Percentiles rank a stretch among this genome's conserved stretches.
Conservation (phyloP, 2,329 filamentous ascomycete species). For the Beauveria medogensis region DNA sequence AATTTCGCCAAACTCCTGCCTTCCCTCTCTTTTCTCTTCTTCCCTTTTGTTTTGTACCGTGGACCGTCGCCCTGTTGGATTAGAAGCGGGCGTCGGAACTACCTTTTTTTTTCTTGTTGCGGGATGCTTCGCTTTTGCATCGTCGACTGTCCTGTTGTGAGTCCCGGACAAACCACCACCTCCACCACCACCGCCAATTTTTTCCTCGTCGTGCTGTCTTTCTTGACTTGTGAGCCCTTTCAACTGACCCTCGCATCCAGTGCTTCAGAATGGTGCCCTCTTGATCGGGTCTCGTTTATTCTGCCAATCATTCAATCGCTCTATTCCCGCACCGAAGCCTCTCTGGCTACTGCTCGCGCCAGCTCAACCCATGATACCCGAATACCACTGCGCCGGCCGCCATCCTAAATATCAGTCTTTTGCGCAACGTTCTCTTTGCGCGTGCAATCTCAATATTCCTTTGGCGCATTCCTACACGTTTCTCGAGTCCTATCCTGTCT, state of each 20-base stretch:
- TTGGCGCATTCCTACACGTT: neutral
- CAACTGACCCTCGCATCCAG: neutral
- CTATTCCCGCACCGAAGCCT: neutral
- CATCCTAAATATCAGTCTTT: neutral
- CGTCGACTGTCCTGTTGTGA: conserved; percentile 3
- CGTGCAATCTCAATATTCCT: neutral
- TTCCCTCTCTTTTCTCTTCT: neutral
- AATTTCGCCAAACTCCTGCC: neutral
- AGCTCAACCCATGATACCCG: neutral
- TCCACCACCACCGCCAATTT: neutral
- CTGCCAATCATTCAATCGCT: neutral
- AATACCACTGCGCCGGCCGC: conserved; percentile 4
- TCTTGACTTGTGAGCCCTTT: neutral
- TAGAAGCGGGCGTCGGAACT: neutral
- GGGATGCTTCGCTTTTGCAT: conserved; percentile 1
- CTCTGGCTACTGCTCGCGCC: neutral
- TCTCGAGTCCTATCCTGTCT: neutral
- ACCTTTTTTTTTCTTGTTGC: neutral
- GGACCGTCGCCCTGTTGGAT: neutral
- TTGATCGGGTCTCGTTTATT: neutral
- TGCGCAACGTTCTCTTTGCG: neutral
- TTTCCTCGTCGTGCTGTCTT: neutral
- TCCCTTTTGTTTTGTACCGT: neutral
- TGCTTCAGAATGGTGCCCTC: neutral
- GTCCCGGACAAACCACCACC: neutral